These are phyloP conservation scores for Pisolithus sp. DNA, from an alignment of 768 basidiomycete genomes.

Conservation along the genomic window DNA sequence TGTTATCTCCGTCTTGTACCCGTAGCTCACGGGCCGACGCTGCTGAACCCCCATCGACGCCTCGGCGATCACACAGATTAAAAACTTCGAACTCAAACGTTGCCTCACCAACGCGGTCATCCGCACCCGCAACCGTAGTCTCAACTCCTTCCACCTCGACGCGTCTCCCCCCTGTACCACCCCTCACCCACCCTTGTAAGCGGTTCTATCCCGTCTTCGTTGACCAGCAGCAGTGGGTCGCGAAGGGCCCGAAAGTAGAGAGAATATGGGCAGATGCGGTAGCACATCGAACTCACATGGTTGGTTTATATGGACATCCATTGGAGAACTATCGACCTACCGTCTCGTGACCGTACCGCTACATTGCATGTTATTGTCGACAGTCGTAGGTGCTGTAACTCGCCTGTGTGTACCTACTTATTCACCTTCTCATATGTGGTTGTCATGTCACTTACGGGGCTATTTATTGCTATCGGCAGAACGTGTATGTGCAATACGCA, in stretches of 20 bases:
- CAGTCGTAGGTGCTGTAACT: conserved; percentile 3
- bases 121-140: not conserved
- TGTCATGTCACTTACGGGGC: too few relatives aligned
- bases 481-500: too few relatives aligned
- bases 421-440: too few relatives aligned
- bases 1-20: not conserved
- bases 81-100: conserved; percentile 1
- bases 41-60: conserved; percentile 17
- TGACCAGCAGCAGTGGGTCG: conserved; percentile 44
- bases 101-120: not conserved
- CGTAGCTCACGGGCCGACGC: not conserved
- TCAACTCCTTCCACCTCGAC: not conserved
- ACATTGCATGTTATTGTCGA: too few relatives aligned
- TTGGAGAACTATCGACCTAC: conserved; percentile 2
- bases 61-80: conserved; percentile 12
- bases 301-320: conserved; percentile 8
- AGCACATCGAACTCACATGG: conserved; percentile 10
- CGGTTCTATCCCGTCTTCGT: conserved; percentile 46
- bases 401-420: not conserved
- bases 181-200: conserved; percentile 18
- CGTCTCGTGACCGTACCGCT: too few relatives aligned
- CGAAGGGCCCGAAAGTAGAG: conserved; percentile 33
- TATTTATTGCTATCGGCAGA: too few relatives aligned
- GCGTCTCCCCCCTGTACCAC: not conserved
- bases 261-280: conserved; percentile 20